These are phyloP conservation scores for Symbiotaphrina buchneri DNA, from an alignment of 495 filamentous ascomycete genomes.

Conservation along the genomic window DNA sequence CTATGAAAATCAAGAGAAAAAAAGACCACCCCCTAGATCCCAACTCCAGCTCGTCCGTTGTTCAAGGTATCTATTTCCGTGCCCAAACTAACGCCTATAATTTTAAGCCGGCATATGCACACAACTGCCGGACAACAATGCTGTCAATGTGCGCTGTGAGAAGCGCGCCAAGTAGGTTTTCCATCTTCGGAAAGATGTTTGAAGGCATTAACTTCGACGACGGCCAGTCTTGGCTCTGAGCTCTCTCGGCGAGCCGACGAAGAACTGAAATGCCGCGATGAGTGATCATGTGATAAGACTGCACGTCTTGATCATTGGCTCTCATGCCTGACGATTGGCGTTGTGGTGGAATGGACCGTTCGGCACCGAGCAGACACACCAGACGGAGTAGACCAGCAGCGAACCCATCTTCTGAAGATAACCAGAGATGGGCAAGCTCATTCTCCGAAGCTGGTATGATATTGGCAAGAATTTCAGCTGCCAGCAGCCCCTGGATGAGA, in stretches of 20 bases:
- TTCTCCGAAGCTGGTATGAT: slow-evolving; percentile 51
- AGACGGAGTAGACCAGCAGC: slow-evolving; percentile 55
- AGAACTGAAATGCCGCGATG: slow-evolving; percentile 48
- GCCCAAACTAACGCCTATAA: slow-evolving; percentile 4
- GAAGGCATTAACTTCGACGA: slow-evolving; percentile 23
- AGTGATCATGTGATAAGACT: slow-evolving; percentile 33
- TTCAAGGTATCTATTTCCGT: slow-evolving; percentile 1
- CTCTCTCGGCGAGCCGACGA: slow-evolving; percentile 46
- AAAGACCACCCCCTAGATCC: too few species aligned
- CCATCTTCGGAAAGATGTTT: slow-evolving; percentile 41
- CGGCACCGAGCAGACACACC: slow-evolving; percentile 41
- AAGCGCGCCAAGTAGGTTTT: slow-evolving; percentile 45
- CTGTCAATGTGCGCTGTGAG: slow-evolving; percentile 34
- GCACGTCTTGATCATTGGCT: slow-evolving; percentile 19
- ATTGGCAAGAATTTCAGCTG: slow-evolving; percentile 68
- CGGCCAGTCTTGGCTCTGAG: slow-evolving; percentile 33
- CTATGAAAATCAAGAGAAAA: too few species aligned
- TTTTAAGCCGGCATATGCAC: slow-evolving; percentile 45
- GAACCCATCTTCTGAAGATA: slow-evolving; percentile 69
- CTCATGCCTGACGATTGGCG: slow-evolving; percentile 3
- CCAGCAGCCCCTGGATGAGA: slow-evolving; percentile 76
- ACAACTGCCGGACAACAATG: slow-evolving; percentile 45
- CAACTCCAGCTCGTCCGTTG: too few species aligned
- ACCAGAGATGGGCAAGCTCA: slow-evolving; percentile 56
- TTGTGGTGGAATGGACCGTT: slow-evolving; percentile 16